Percentiles rank a stretch among this genome's conserved stretches.
Conservation (phyloP, 495 filamentous ascomycete genomes). For the Penicillium steckii region DNA sequence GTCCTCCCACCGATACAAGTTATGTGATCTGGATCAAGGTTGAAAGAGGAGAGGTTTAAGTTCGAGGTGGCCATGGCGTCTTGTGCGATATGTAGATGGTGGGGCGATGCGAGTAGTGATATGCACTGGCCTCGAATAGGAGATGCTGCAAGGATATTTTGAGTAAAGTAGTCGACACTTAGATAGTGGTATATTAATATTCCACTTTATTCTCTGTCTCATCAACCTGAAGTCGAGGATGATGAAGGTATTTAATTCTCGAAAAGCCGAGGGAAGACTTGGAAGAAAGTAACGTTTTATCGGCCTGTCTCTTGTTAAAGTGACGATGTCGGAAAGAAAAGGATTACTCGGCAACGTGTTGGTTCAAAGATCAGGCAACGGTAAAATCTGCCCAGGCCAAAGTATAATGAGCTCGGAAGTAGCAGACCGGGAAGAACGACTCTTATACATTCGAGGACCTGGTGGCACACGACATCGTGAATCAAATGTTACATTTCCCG, state of each 20-base stretch:
- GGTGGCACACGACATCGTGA: constrained; percentile 19
- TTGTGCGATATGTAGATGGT: background rate
- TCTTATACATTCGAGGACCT: constrained; percentile 19
- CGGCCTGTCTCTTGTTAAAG: background rate
- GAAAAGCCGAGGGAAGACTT: background rate
- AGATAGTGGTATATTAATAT: background rate
- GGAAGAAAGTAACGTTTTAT: constrained; percentile 3
- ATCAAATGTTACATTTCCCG: constrained; percentile 16
- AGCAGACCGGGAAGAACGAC: constrained; percentile 5
- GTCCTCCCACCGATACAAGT: constrained; percentile 39
- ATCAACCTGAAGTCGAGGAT: background rate
- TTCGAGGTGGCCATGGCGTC: constrained; percentile 23
- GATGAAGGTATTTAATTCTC: background rate
- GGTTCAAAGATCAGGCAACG: constrained; percentile 12
- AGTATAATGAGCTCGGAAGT: constrained; percentile 21
- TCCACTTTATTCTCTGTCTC: background rate
- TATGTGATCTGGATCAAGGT: constrained; percentile 35
- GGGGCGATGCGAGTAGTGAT: background rate
- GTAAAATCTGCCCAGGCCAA: constrained; percentile 19
- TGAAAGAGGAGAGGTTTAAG: constrained; percentile 9
- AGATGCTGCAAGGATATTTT: constrained; percentile 1
- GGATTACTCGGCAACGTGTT: constrained; percentile 12
- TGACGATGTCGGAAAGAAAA: constrained; percentile 11
- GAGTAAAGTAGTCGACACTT: background rate
- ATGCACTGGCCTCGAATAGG: constrained; percentile 1